phyloP scores from a whole-genome alignment of 2,329 filamentous ascomycete genomes.

The Diplodia corticola region DNA sequence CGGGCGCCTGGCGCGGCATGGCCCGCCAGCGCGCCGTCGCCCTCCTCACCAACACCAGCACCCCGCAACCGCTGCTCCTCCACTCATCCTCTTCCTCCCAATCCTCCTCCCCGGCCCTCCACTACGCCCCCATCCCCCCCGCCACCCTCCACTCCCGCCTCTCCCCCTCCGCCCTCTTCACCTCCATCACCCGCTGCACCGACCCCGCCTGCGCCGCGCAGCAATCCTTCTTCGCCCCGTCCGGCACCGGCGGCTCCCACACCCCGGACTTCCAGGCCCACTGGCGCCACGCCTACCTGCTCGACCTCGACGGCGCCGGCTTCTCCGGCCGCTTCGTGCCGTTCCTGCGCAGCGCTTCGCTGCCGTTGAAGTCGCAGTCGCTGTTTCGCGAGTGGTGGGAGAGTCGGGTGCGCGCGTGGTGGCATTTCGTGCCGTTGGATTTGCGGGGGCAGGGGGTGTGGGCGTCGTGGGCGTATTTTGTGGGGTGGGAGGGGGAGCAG shows the following conservation, averaged over 20 bases:
- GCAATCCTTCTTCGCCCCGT: slow-evolving; percentile 45
- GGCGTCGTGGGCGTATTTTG: slow-evolving; percentile 71
- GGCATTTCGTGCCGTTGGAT: slow-evolving; percentile 79
- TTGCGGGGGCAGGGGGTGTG: slow-evolving; percentile 69
- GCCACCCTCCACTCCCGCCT: slow-evolving; percentile 58
- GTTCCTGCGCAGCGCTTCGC: slow-evolving; percentile 64
- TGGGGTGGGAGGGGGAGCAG: slow-evolving; percentile 45
- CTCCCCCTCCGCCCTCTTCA: slow-evolving; percentile 61
- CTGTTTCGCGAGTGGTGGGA: slow-evolving; percentile 81
- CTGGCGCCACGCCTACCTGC: slow-evolving; percentile 68
- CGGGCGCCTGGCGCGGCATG: slow-evolving; percentile 62
- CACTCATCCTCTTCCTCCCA: no score
- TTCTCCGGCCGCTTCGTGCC: slow-evolving; percentile 67
- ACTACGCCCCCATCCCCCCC: no score
- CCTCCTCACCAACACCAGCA: slow-evolving; percentile 34
- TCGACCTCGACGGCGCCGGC: slow-evolving; percentile 68
- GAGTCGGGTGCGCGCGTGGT: slow-evolving; percentile 70
- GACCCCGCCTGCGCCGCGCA: slow-evolving; percentile 56
- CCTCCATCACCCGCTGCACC: slow-evolving; percentile 58
- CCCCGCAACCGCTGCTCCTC: slow-evolving; percentile 28
- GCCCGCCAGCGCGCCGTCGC: slow-evolving; percentile 62
- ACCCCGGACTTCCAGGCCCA: slow-evolving; percentile 52
- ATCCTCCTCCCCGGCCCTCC: no score
- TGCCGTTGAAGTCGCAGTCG: slow-evolving; percentile 66
- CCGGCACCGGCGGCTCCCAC: slow-evolving; percentile 21